Evolutionary conservation across 306 rosid genomes (phyloP).

Genomic region (Vigna hirtella): DNA sequence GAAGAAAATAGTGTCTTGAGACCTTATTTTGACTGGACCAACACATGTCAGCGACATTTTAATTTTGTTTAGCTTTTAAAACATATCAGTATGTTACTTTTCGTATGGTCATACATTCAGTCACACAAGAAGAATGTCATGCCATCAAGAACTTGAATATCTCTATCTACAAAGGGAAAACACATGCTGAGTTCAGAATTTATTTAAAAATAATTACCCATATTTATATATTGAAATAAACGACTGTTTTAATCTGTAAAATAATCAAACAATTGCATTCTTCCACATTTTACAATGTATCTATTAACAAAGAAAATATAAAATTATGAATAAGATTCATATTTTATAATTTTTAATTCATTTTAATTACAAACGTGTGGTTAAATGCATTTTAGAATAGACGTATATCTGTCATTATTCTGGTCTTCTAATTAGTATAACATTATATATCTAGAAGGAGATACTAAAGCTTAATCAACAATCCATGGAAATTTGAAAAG

Average conservation of each 20-base stretch:
- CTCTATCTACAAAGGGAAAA: background rate
- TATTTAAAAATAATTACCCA: background rate
- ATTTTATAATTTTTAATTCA: too few species aligned
- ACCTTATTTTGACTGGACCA: background rate
- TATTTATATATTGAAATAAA: background rate
- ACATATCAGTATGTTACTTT: background rate
- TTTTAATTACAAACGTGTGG: too few species aligned
- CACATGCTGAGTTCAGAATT: background rate
- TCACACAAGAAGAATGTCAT: background rate
- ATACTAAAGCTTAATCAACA: conserved; percentile 2
- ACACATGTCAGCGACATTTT: background rate
- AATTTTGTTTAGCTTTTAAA: background rate
- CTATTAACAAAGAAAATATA: background rate
- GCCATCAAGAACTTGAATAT: background rate
- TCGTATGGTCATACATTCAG: conserved; percentile 18
- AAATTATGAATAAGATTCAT: background rate
- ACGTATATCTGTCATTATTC: background rate
- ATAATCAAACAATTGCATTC: background rate
- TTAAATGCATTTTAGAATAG: background rate
- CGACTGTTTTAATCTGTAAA: too few species aligned
- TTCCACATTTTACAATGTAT: too few species aligned
- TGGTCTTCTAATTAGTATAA: background rate
- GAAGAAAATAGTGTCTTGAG: background rate
- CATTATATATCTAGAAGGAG: background rate
- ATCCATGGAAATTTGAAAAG: background rate